Evolutionary conservation across 331 rosid species (phyloP).

Genomic region (Acacia concinna): DNA sequence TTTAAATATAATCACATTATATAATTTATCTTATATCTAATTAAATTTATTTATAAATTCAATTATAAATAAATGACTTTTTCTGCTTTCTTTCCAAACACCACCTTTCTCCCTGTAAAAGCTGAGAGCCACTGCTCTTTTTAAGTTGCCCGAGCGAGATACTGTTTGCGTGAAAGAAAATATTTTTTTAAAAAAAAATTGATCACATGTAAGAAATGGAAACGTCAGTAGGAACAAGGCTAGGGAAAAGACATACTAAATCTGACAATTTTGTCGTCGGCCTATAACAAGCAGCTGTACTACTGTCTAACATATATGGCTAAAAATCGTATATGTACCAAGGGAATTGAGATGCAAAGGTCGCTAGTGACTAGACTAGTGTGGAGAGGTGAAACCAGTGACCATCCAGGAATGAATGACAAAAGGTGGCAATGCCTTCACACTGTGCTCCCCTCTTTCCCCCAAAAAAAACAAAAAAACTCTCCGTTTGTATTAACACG

Average conservation of each 20-base stretch:
- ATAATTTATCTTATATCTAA: no score
- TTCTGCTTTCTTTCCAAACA: no score
- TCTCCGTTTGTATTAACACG: no score
- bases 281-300: background rate
- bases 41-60: no score
- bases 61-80: no score
- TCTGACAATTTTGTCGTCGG: background rate
- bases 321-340: conserved; percentile 20
- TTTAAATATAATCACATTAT: no score
- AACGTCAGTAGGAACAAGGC: background rate
- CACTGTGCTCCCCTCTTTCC: background rate
- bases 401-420: no score
- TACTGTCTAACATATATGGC: background rate
- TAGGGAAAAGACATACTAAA: background rate
- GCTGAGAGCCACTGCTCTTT: background rate
- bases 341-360: conserved; percentile 6
- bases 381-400: background rate
- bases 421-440: background rate
- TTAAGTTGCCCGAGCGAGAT: background rate
- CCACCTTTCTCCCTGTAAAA: no score
- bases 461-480: background rate
- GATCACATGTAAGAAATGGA: background rate
- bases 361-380: background rate
- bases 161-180: background rate
- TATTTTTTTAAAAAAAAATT: background rate